Conservation (phyloP, 1,284 basidiomycete species). For the Termitomyces sp. region DNA sequence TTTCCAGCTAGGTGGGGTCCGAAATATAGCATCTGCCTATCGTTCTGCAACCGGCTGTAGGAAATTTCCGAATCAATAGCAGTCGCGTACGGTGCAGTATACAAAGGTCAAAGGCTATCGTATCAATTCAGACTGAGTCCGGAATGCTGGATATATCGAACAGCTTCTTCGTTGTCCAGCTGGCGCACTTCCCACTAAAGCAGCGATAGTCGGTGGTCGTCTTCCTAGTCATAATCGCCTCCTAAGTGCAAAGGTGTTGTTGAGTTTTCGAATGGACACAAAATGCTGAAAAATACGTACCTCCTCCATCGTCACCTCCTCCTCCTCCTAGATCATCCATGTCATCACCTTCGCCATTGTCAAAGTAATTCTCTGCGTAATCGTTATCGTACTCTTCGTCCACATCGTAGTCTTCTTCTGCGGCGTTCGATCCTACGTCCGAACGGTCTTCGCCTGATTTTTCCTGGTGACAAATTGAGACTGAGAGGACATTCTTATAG, state of each 20-base stretch:
- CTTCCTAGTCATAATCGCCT: constrained; percentile 16
- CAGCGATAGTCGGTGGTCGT: background rate
- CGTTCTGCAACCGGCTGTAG: too few species aligned
- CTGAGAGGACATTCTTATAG: constrained; percentile 4
- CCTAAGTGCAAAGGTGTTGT: constrained; percentile 1
- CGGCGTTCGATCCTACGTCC: constrained; percentile 55
- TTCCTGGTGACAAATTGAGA: constrained; percentile 35
- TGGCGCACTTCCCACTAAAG: too few species aligned
- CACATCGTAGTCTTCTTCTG: constrained; percentile 71
- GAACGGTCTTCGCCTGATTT: constrained; percentile 64
- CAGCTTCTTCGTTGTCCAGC: background rate
- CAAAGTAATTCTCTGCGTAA: constrained; percentile 82
- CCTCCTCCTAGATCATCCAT: constrained; percentile 69
- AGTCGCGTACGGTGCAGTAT: too few species aligned
- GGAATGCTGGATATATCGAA: background rate
- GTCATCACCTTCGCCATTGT: constrained; percentile 78
- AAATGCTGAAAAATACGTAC: constrained; percentile 10
- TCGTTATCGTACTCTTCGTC: constrained; percentile 84
- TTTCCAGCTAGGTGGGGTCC: too few species aligned
- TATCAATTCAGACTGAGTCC: background rate
- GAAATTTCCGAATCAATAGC: too few species aligned
- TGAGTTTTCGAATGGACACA: background rate
- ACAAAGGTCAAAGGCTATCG: too few species aligned
- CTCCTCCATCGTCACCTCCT: constrained; percentile 53
- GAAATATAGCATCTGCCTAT: too few species aligned